Conservation (phyloP, 768 basidiomycete genomes). For the Xerocomus spinulosus region DNA sequence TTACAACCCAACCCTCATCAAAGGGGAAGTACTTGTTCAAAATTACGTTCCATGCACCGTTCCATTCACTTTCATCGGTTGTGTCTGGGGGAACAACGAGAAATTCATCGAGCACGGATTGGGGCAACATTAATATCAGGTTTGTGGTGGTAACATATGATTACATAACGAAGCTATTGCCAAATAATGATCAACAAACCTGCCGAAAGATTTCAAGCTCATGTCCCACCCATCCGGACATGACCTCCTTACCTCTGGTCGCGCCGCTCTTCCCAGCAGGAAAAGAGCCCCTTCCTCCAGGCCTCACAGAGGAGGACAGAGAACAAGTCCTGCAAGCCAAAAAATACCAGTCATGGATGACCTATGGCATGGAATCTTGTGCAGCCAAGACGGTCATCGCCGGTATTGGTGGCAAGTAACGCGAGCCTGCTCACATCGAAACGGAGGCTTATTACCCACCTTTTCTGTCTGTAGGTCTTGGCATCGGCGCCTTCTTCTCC, state of each 20-base stretch:
- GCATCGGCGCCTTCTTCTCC: conserved; percentile 90
- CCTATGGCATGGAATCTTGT: conserved; percentile 80
- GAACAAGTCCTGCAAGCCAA: conserved; percentile 59
- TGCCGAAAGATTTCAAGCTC: too few relatives aligned
- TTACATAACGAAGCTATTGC: background rate
- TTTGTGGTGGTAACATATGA: too few relatives aligned
- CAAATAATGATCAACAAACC: conserved; percentile 20
- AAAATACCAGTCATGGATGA: conserved; percentile 72
- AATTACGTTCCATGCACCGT: too few relatives aligned
- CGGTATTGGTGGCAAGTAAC: conserved; percentile 71
- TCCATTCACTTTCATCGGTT: too few relatives aligned
- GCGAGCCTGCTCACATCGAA: background rate
- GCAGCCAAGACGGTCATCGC: conserved; percentile 76
- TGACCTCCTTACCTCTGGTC: conserved; percentile 35
- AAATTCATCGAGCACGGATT: too few relatives aligned
- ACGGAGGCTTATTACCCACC: conserved; percentile 3
- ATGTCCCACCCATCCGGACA: too few relatives aligned
- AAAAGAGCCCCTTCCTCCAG: conserved; percentile 83
- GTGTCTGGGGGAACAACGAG: too few relatives aligned
- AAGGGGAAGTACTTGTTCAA: too few relatives aligned
- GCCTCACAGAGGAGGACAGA: conserved; percentile 77
- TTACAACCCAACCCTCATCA: too few relatives aligned
- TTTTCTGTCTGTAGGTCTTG: conserved; percentile 58
- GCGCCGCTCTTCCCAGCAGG: conserved; percentile 81
- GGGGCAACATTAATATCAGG: too few relatives aligned